These are phyloP conservation scores for Ceratocystis cacaofunesta DNA, from an alignment of 2,329 filamentous ascomycete genomes.

Conservation along the genomic window DNA sequence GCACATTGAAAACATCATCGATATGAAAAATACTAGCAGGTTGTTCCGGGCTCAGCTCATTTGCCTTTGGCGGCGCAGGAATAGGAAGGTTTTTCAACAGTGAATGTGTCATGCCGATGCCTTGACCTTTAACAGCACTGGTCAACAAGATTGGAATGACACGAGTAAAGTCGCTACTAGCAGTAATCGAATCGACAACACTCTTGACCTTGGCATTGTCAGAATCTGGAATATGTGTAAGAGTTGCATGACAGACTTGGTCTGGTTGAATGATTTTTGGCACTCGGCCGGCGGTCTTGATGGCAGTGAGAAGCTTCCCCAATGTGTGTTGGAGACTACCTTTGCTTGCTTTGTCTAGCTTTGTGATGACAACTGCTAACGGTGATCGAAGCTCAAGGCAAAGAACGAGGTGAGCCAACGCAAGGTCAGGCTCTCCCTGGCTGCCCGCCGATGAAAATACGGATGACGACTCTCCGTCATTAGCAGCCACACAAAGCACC, in stretches of 20 bases:
- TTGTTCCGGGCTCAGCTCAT: conserved; percentile 44
- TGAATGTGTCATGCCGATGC: conserved; percentile 69
- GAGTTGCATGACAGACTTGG: conserved; percentile 32
- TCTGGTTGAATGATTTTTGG: conserved; percentile 57
- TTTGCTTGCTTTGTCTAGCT: conserved; percentile 73
- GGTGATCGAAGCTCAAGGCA: conserved; percentile 70
- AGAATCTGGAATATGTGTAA: conserved; percentile 39
- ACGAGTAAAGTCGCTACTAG: conserved; percentile 24
- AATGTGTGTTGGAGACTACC: conserved; percentile 54
- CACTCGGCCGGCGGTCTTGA: conserved; percentile 61
- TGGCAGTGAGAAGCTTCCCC: conserved; percentile 54
- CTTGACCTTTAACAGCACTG: conserved; percentile 70
- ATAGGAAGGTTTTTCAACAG: conserved; percentile 64
- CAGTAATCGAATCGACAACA: conserved; percentile 36
- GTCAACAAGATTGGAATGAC: conserved; percentile 76
- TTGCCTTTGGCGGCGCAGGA: conserved; percentile 38
- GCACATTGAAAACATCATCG: conserved; percentile 74
- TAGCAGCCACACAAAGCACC: conserved; percentile 70
- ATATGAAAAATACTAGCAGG: conserved; percentile 65
- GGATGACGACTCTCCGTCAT: conserved; percentile 41
- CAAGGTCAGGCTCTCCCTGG: conserved; percentile 44
- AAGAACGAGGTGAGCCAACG: conserved; percentile 66
- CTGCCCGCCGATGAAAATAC: background rate
- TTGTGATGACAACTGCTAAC: conserved; percentile 72
- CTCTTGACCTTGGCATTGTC: conserved; percentile 45